A percentile compares a stretch with the other conserved stretches of the same genome.
Evolutionary conservation across 176 grass and related monocot species (phyloP).

Genomic region (Sorghum bicolor): DNA sequence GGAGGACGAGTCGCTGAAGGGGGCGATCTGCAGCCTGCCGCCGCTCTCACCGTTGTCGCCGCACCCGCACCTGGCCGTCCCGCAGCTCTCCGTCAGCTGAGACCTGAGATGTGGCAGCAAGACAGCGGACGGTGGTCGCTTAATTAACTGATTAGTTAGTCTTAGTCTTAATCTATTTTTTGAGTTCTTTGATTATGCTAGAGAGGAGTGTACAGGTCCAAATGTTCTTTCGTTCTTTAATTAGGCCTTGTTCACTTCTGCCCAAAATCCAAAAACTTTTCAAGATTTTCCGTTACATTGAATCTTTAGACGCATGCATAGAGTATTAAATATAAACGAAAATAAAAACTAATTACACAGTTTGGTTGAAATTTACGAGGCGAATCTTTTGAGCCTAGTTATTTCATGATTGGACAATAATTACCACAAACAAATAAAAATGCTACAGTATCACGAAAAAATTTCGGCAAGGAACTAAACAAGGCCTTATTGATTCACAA

Average conservation of each 20-base stretch:
- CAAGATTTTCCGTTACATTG: too few relatives aligned
- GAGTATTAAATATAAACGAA: too few relatives aligned
- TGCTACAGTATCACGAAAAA: too few relatives aligned
- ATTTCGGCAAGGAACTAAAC: too few relatives aligned
- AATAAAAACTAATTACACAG: too few relatives aligned
- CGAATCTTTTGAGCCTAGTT: too few relatives aligned
- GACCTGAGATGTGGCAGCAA: not conserved
- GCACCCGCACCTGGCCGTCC: constrained; percentile 25
- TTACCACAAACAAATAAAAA: too few relatives aligned
- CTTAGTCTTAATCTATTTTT: not conserved
- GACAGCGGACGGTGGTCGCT: not conserved
- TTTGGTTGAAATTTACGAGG: too few relatives aligned
- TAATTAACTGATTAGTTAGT: constrained; percentile 1
- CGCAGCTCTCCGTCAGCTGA: constrained; percentile 49
- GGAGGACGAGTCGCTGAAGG: constrained; percentile 24
- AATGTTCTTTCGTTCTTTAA: constrained; percentile 24
- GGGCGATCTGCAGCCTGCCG: constrained; percentile 30
- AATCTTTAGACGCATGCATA: too few relatives aligned
- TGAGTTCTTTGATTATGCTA: not conserved
- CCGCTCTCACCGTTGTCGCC: constrained; percentile 50
- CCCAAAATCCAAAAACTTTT: too few relatives aligned
- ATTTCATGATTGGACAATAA: too few relatives aligned
- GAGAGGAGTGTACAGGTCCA: not conserved
- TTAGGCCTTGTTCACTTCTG: too few relatives aligned
- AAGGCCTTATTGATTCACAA: not conserved